Percentiles rank a stretch among this genome's conserved stretches.
Evolutionary conservation across 2,329 filamentous ascomycete genomes (phyloP).

Genomic region (Trichophyton simii): DNA sequence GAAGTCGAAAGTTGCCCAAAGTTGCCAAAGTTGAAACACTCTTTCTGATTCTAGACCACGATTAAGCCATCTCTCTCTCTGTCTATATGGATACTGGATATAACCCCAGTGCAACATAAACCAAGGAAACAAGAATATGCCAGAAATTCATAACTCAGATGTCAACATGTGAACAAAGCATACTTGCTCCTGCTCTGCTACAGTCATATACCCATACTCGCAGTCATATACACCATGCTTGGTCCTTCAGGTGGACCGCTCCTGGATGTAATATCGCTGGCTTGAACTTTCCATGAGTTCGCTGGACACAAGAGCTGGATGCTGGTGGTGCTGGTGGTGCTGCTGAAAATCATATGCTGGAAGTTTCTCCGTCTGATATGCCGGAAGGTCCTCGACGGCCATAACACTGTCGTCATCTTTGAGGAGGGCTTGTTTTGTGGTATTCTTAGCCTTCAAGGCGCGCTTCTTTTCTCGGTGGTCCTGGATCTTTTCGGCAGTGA

Average conservation of each 20-base stretch:
- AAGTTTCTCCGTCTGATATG: slow-evolving; percentile 1
- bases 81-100: no score
- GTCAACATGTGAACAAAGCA: no score
- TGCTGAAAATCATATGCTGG: background rate
- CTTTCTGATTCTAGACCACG: no score
- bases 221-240: no score
- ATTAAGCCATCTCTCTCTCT: no score
- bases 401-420: background rate
- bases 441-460: slow-evolving; percentile 5
- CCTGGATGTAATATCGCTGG: background rate
- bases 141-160: no score
- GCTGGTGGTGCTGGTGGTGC: background rate
- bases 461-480: slow-evolving; percentile 9
- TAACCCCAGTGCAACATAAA: no score
- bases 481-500: slow-evolving; percentile 9
- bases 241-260: background rate
- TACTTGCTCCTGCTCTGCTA: no score
- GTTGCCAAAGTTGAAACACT: no score
- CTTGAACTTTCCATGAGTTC: background rate
- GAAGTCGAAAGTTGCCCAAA: no score
- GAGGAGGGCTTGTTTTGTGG: background rate
- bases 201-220: no score
- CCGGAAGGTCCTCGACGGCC: background rate
- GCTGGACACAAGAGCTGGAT: background rate
- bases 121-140: no score